phyloP scores from a whole-genome alignment of 352 stramenopile genomes.

The Phytophthora aleatoria region DNA sequence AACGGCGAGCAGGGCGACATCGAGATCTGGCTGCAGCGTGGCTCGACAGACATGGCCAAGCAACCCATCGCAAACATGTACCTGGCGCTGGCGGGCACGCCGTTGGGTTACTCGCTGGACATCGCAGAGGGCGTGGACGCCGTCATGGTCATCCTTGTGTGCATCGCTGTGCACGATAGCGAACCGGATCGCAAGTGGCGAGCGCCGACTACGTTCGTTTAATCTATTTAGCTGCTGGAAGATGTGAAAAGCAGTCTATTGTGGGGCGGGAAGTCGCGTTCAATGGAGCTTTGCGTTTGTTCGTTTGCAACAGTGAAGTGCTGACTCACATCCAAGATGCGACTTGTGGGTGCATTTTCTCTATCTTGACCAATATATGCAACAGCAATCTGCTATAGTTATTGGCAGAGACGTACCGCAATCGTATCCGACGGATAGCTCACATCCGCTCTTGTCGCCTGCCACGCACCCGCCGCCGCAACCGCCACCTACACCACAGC shows the following conservation, averaged over 20 bases:
- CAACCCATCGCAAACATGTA: constrained; percentile 46
- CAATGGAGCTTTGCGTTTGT: neutral
- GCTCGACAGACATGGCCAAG: constrained; percentile 13
- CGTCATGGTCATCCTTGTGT: constrained; percentile 37
- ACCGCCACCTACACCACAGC: neutral
- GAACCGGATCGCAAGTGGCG: constrained; percentile 23
- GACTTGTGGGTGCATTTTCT: constrained; percentile 4
- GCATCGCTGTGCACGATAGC: constrained; percentile 38
- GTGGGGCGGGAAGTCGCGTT: neutral
- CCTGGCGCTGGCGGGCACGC: constrained; percentile 13
- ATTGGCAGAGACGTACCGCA: constrained; percentile 1
- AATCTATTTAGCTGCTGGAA: constrained; percentile 13
- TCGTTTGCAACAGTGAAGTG: neutral
- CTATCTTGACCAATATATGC: constrained; percentile 10
- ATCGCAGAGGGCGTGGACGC: constrained; percentile 44
- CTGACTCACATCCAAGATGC: constrained; percentile 3
- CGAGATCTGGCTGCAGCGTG: constrained; percentile 48
- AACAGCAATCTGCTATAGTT: neutral
- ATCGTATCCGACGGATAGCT: neutral
- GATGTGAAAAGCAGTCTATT: neutral
- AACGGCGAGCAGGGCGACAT: constrained; percentile 29
- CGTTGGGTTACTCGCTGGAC: constrained; percentile 37
- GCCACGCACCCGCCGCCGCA: neutral
- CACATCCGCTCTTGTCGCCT: neutral
- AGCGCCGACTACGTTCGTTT: constrained; percentile 7